Conservation (phyloP, 257 asterid species). For the Gentiana straminea region DNA sequence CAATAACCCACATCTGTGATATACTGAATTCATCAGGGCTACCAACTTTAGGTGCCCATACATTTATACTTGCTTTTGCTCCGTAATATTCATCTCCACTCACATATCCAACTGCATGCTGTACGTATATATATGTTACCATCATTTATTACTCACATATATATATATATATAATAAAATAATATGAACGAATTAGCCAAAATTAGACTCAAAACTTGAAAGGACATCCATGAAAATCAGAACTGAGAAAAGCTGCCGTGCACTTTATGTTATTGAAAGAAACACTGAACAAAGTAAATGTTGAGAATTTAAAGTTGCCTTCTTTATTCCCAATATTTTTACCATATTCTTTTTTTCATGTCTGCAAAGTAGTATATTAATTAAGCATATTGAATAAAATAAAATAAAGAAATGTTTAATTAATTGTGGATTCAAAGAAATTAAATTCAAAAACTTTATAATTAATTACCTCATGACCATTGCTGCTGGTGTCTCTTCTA, state of each 20-base stretch:
- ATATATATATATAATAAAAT: too few species aligned
- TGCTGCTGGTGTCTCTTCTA: conserved; percentile 57
- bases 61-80: conserved; percentile 84
- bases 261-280: not conserved
- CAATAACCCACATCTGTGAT: conserved; percentile 84
- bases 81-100: conserved; percentile 72
- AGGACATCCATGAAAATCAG: conserved; percentile 11
- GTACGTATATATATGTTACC: not conserved
- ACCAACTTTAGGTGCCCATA: conserved; percentile 70
- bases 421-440: too few species aligned
- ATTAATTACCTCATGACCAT: conserved; percentile 65
- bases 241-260: conserved; percentile 11
- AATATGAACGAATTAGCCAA: too few species aligned
- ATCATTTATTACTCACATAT: too few species aligned
- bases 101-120: conserved; percentile 97
- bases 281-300: not conserved
- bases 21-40: conserved; percentile 72
- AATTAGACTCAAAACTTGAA: too few species aligned
- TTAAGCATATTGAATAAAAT: not conserved
- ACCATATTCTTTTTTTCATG: conserved; percentile 7
- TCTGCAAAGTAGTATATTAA: not conserved
- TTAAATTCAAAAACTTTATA: too few species aligned
- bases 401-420: not conserved
- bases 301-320: not conserved
- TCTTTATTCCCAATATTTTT: conserved; percentile 2